Conservation (phyloP, 495 filamentous ascomycete genomes). For the Hypoxylon cercidicola region DNA sequence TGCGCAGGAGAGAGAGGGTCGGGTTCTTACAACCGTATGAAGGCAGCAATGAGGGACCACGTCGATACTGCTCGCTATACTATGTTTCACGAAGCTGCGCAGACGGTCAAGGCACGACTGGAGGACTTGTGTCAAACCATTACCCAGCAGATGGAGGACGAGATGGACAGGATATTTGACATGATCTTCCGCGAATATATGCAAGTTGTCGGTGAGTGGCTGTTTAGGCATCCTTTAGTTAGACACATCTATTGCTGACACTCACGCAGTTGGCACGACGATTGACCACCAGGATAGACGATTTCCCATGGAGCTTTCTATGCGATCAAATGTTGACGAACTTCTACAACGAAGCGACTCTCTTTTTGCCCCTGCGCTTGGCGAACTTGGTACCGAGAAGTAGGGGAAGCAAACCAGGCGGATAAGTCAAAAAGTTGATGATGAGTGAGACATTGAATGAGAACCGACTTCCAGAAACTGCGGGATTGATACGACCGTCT, state of each 20-base stretch:
- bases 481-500: too few relatives aligned
- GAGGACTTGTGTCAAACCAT: slow-evolving; percentile 49
- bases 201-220: slow-evolving; percentile 32
- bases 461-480: too few relatives aligned
- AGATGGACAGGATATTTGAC: slow-evolving; percentile 55
- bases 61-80: slow-evolving; percentile 51
- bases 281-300: slow-evolving; percentile 1
- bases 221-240: not conserved
- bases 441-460: too few relatives aligned
- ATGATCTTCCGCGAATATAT: slow-evolving; percentile 60
- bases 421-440: too few relatives aligned
- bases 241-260: slow-evolving; percentile 2
- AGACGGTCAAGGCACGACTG: slow-evolving; percentile 54
- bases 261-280: slow-evolving; percentile 5
- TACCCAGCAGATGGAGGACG: slow-evolving; percentile 49
- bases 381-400: not conserved
- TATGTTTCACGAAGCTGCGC: slow-evolving; percentile 64
- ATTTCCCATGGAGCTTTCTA: slow-evolving; percentile 10
- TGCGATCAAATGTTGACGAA: slow-evolving; percentile 12
- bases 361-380: slow-evolving; percentile 8
- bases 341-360: slow-evolving; percentile 12
- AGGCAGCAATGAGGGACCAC: slow-evolving; percentile 61
- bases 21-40: slow-evolving; percentile 67
- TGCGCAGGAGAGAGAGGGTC: slow-evolving; percentile 60
- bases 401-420: not conserved